Evolutionary conservation across 2,329 filamentous ascomycete species (phyloP).

Genomic region (Stachybotrys elegans): DNA sequence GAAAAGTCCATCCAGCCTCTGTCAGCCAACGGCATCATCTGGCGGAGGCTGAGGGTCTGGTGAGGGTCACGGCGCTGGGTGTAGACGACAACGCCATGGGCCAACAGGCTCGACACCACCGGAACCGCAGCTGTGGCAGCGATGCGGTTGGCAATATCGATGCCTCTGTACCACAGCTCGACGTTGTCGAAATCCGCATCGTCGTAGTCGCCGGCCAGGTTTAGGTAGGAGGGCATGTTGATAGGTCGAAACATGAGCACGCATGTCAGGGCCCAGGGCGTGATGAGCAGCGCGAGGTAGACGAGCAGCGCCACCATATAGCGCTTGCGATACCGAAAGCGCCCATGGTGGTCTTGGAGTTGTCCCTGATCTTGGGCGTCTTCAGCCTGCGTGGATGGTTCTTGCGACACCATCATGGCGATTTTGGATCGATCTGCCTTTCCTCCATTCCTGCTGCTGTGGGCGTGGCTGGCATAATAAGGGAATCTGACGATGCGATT

Average conservation of each 20-base stretch:
- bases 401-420: no score
- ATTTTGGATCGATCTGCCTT: no score
- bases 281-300: conserved; percentile 5
- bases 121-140: conserved; percentile 6
- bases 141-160: neutral
- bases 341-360: no score
- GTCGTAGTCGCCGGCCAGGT: conserved; percentile 4
- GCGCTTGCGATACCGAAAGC: conserved; percentile 1
- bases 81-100: conserved; percentile 10
- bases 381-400: no score
- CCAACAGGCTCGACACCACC: conserved; percentile 10
- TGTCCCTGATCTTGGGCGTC: no score
- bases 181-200: neutral
- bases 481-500: no score
- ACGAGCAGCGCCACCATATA: conserved; percentile 1
- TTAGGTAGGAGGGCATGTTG: conserved; percentile 6
- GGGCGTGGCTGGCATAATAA: no score
- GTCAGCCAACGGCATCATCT: conserved; percentile 10
- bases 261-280: conserved; percentile 8
- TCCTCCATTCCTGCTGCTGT: no score
- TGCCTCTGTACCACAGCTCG: neutral
- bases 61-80: conserved; percentile 4
- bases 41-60: conserved; percentile 6
- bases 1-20: conserved; percentile 4
- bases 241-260: conserved; percentile 11